Base-by-base conservation (phyloP, 1,284 basidiomycete genomes). In the Papiliotrema flavescens region DNA sequence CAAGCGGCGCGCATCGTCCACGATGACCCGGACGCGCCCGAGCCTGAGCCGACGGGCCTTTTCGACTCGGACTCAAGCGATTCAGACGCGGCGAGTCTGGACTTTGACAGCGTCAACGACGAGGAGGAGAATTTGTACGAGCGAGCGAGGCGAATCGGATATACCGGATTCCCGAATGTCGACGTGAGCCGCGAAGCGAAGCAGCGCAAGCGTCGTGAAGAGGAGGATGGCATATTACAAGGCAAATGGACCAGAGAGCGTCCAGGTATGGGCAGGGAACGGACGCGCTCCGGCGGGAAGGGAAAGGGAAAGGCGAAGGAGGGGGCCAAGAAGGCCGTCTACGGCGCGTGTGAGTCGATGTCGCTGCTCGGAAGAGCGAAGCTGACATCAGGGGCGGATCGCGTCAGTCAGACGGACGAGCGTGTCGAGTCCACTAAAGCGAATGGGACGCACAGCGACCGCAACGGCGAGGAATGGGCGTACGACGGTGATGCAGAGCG, bases 151-250 rank as follows among this genome's bases (percentile, higher is more conserved):
- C 89, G 70, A 79, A 82, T 95, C 65, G 96, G 95, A 9, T 92
- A 97, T 77, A 92, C 93, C 68, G 85, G 88, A 63, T 96, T 95
- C 71, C 90, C 90, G 0, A 86, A 85, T 61, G 86, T 94, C 56
- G 92, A 94, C 66, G 85, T 90, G 36, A 90, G 85, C 69, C 84
- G 59, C 39, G 76, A 78, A 54, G 66, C 69, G 37, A 67, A 61
- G 24, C 66, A 56, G 41, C 63, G 67, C 2, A 60, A 62, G 47
- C 54, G 58, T 55, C 60, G 72, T 54, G 67, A 73, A 36, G 74
- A 77, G 35, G 76, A 78, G 54, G 66, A 77, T 43, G 75, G 69
- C 3, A 74, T 78, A 23, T 56, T 77, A 24, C 61, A 63, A 11
- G 88, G 45, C 84, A 91, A 76, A 73, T 79, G 49, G 87, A 52